phyloP scores from a whole-genome alignment of 2,329 filamentous ascomycete genomes.

The Colletotrichum nymphaeae region DNA sequence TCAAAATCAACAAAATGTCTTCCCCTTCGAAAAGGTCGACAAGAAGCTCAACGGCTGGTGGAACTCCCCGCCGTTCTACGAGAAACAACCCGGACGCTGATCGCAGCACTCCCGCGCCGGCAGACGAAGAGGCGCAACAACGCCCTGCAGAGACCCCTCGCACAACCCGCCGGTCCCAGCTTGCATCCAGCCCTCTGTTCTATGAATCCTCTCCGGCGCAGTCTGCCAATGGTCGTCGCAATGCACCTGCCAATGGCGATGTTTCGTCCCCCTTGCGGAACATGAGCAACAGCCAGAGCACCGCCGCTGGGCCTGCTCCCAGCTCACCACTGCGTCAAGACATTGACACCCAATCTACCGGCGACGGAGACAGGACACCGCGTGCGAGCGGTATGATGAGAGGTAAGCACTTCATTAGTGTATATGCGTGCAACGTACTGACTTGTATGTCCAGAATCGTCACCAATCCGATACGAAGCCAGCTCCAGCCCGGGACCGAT shows the following conservation, averaged over 20 bases:
- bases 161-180: constrained; percentile 57
- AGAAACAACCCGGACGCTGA: constrained; percentile 45
- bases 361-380: constrained; percentile 74
- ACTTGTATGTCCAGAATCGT: constrained; percentile 74
- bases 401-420: constrained; percentile 60
- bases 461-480: constrained; percentile 89
- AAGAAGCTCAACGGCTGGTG: constrained; percentile 63
- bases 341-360: constrained; percentile 65
- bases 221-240: constrained; percentile 40
- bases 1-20: constrained; percentile 48
- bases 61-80: constrained; percentile 49
- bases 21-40: constrained; percentile 58
- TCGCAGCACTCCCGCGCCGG: constrained; percentile 57
- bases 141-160: constrained; percentile 55
- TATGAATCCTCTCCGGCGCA: constrained; percentile 67
- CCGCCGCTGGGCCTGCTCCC: constrained; percentile 53
- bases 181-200: constrained; percentile 84
- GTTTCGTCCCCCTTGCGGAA: constrained; percentile 67
- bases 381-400: constrained; percentile 72
- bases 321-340: constrained; percentile 71
- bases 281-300: constrained; percentile 68
- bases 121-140: constrained; percentile 23
- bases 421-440: background rate
- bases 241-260: constrained; percentile 47
- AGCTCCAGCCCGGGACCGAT: constrained; percentile 85